phyloP scores from a whole-genome alignment of 2,329 filamentous ascomycete species.

The Harringtonia aguacate region DNA sequence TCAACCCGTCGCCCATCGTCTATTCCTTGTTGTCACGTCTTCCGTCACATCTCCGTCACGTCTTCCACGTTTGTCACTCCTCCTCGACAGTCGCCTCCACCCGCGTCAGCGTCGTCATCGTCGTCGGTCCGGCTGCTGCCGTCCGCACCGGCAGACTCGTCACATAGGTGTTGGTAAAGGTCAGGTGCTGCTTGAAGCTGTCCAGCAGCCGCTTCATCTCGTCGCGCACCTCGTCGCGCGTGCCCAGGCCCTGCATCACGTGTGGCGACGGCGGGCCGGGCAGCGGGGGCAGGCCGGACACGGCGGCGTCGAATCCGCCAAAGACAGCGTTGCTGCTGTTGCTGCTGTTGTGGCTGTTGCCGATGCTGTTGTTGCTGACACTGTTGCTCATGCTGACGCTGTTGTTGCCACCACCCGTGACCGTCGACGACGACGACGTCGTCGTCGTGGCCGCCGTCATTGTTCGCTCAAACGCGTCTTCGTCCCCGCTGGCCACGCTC shows the following conservation, averaged over 20 bases:
- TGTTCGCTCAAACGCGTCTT: too few species aligned
- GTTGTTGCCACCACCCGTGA: too few species aligned
- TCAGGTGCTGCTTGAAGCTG: slow-evolving; percentile 21
- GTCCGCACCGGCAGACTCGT: slow-evolving; percentile 17
- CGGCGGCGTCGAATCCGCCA: too few species aligned
- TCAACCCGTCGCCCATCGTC: too few species aligned
- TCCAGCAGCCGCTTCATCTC: slow-evolving; percentile 22
- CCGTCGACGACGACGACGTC: too few species aligned
- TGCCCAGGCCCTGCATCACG: slow-evolving; percentile 29
- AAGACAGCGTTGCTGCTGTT: too few species aligned
- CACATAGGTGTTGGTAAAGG: slow-evolving; percentile 17
- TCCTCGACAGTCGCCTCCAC: background rate
- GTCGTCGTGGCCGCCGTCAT: too few species aligned
- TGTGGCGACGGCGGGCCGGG: slow-evolving; percentile 27
- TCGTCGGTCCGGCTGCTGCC: background rate
- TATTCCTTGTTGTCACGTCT: background rate
- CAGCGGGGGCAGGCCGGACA: background rate
- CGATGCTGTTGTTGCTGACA: too few species aligned
- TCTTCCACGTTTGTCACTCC: background rate
- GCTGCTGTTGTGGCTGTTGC: too few species aligned
- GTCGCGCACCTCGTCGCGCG: slow-evolving; percentile 19
- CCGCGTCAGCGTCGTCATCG: background rate
- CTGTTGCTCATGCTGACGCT: too few species aligned
- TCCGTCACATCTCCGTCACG: background rate
- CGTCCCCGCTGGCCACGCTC: too few species aligned